Percentiles rank a stretch among this genome's conserved stretches.
phyloP scores from a whole-genome alignment of 805 yeast species.

The Yamadazyma tumulicola region DNA sequence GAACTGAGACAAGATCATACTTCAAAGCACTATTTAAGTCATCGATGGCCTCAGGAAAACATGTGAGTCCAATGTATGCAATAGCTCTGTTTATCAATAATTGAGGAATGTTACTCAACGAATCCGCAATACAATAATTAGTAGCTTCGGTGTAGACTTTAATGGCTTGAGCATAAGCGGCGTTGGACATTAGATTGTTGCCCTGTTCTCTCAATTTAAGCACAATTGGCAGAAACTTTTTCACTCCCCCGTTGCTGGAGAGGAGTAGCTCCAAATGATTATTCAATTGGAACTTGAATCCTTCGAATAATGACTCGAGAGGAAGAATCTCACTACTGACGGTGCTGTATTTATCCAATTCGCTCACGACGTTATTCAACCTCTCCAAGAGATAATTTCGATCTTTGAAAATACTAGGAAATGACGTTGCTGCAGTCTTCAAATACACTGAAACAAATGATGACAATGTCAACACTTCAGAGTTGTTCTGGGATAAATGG shows the following conservation, averaged over 20 bases:
- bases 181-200: slow-evolving; percentile 35
- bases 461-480: slow-evolving; percentile 6
- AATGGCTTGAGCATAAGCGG: slow-evolving; percentile 38
- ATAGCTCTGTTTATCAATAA: slow-evolving; percentile 37
- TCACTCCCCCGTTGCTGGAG: background rate
- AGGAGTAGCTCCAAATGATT: slow-evolving; percentile 8
- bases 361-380: slow-evolving; percentile 9
- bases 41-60: slow-evolving; percentile 36
- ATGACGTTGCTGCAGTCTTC: slow-evolving; percentile 2
- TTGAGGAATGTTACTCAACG: slow-evolving; percentile 23
- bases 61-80: slow-evolving; percentile 39
- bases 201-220: slow-evolving; percentile 34
- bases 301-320: slow-evolving; percentile 10
- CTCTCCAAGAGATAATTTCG: slow-evolving; percentile 10
- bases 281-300: slow-evolving; percentile 9
- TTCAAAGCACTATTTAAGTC: slow-evolving; percentile 32
- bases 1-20: slow-evolving; percentile 30
- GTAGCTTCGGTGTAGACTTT: slow-evolving; percentile 36
- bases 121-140: slow-evolving; percentile 16
- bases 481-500: background rate
- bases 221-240: background rate
- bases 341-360: slow-evolving; percentile 8
- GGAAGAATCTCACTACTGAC: slow-evolving; percentile 3
- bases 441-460: slow-evolving; percentile 11
- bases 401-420: slow-evolving; percentile 6